phyloP scores from a whole-genome alignment of 1,139 yeast species.

The Insectozyma bohioensis region DNA sequence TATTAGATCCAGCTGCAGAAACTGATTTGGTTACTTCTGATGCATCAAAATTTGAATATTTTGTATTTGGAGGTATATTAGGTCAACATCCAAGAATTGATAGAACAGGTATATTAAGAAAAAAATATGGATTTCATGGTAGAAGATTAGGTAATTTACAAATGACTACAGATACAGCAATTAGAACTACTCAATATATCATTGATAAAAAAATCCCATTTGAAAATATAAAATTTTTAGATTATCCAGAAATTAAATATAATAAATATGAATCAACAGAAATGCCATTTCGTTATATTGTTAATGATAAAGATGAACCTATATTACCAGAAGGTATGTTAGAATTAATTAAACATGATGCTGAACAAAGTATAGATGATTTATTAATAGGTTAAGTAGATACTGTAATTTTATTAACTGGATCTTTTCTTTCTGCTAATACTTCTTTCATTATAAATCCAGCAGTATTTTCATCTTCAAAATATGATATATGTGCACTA shows the following conservation, averaged over 20 bases:
- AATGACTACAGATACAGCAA: slow-evolving; percentile 98
- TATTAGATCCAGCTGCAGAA: slow-evolving; percentile 85
- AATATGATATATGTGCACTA: slow-evolving; percentile 84
- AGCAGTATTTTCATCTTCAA: slow-evolving; percentile 84
- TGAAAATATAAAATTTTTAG: slow-evolving; percentile 77
- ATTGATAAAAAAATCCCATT: slow-evolving; percentile 56
- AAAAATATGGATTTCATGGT: slow-evolving; percentile 78
- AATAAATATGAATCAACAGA: slow-evolving; percentile 89
- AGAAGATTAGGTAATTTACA: slow-evolving; percentile 84
- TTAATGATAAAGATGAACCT: slow-evolving; percentile 63
- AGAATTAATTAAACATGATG: slow-evolving; percentile 78
- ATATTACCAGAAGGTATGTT: slow-evolving; percentile 92
- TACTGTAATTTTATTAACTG: slow-evolving; percentile 26
- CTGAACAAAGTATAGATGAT: slow-evolving; percentile 74
- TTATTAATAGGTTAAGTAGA: slow-evolving; percentile 32
- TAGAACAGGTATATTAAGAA: slow-evolving; percentile 84
- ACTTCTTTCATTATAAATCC: slow-evolving; percentile 69
- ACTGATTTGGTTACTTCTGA: slow-evolving; percentile 74
- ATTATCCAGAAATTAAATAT: slow-evolving; percentile 91
- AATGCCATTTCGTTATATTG: slow-evolving; percentile 94
- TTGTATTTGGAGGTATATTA: slow-evolving; percentile 92
- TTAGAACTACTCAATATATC: slow-evolving; percentile 82
- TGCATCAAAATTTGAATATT: slow-evolving; percentile 66
- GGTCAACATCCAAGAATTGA: slow-evolving; percentile 98
- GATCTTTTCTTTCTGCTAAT: slow-evolving; percentile 20